phyloP scores from a whole-genome alignment of 345 rosid genomes.

The Ailanthus altissimus region DNA sequence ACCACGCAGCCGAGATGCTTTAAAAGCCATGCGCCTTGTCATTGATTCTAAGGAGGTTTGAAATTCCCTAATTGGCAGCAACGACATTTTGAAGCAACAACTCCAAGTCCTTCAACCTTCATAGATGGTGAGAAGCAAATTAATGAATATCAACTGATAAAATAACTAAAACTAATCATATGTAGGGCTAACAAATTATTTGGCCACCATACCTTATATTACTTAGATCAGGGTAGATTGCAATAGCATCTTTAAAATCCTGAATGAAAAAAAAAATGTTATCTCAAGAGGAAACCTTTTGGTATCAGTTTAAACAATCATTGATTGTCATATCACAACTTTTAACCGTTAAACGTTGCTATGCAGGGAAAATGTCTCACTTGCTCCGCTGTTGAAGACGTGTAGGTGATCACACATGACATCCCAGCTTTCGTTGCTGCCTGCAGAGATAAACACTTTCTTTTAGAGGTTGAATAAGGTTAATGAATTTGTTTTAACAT shows the following conservation, averaged over 20 bases:
- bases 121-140: constrained; percentile 1
- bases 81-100: constrained; percentile 45
- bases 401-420: constrained; percentile 82
- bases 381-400: constrained; percentile 90
- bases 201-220: constrained; percentile 51
- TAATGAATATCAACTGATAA: background rate
- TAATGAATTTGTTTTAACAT: background rate
- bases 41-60: constrained; percentile 3
- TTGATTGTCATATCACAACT: background rate
- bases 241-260: constrained; percentile 83
- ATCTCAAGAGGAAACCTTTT: constrained; percentile 15
- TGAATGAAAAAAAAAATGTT: constrained; percentile 25
- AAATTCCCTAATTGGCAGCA: constrained; percentile 38
- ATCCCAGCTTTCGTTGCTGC: constrained; percentile 90
- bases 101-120: constrained; percentile 66
- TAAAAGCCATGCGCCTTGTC: constrained; percentile 2
- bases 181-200: background rate
- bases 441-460: constrained; percentile 37
- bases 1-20: background rate
- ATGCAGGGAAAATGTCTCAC: constrained; percentile 34
- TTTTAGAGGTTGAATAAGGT: constrained; percentile 5
- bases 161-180: background rate
- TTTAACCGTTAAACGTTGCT: background rate
- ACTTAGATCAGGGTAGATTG: constrained; percentile 77
- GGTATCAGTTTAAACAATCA: background rate